Evolutionary conservation across 257 asterid species (phyloP).

Genomic region (Penstemon davidsonii): DNA sequence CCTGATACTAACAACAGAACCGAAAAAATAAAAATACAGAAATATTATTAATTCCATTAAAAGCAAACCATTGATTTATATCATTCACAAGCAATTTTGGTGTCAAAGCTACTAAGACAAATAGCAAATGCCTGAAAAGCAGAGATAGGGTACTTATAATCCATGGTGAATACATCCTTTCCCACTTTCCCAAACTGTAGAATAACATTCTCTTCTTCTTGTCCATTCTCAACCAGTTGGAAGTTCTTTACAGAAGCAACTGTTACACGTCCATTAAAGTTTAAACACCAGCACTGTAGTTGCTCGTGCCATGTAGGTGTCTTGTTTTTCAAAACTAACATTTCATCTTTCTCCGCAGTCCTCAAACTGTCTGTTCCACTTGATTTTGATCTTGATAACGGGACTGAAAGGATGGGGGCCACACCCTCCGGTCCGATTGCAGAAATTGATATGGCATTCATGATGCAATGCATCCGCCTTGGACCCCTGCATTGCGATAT

Average conservation of each 20-base stretch:
- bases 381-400: constrained; percentile 83
- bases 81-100: constrained; percentile 86
- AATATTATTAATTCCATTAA: too few species aligned
- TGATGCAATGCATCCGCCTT: constrained; percentile 87
- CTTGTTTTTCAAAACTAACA: constrained; percentile 80
- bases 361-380: constrained; percentile 57
- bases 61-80: background rate
- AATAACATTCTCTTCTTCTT: constrained; percentile 66
- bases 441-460: constrained; percentile 79
- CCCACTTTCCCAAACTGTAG: constrained; percentile 96
- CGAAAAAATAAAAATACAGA: too few species aligned
- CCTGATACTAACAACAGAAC: too few species aligned
- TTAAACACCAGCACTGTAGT: constrained; percentile 97
- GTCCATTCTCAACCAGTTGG: constrained; percentile 67
- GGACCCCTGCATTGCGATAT: constrained; percentile 71
- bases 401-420: constrained; percentile 84
- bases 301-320: constrained; percentile 99
- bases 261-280: constrained; percentile 92
- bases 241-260: constrained; percentile 97
- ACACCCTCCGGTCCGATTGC: constrained; percentile 71
- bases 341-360: constrained; percentile 46
- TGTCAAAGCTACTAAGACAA: constrained; percentile 94
- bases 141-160: constrained; percentile 87
- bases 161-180: constrained; percentile 91
- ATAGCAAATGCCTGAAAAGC: constrained; percentile 95